phyloP scores from a whole-genome alignment of 257 asterid species.

The Buddleja alternifolia region DNA sequence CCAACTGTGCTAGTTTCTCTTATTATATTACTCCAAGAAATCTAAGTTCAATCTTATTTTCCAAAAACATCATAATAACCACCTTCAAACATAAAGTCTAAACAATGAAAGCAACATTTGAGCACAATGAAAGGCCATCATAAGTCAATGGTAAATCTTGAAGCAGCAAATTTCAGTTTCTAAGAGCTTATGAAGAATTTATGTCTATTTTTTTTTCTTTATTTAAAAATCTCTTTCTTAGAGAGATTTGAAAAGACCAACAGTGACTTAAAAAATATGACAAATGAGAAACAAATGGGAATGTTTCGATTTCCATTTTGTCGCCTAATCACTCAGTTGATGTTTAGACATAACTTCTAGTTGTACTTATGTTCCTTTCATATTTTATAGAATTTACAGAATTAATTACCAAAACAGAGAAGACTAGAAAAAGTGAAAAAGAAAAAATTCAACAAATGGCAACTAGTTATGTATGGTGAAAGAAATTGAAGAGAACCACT shows the following conservation, averaged over 20 bases:
- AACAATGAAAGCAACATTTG: constrained; percentile 38
- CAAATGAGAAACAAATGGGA: constrained; percentile 25
- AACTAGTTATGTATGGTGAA: neutral
- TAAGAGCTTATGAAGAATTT: constrained; percentile 10
- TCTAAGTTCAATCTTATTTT: constrained; percentile 16
- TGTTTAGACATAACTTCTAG: too few relatives aligned
- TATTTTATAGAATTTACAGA: too few relatives aligned
- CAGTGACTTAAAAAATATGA: constrained; percentile 2
- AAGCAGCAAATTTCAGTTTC: constrained; percentile 10
- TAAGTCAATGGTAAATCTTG: constrained; percentile 29
- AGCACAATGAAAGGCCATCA: constrained; percentile 43
- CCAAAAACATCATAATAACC: constrained; percentile 5
- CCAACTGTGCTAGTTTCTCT: constrained; percentile 20
- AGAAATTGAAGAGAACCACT: constrained; percentile 26
- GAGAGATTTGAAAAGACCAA: constrained; percentile 13
- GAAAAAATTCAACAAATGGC: neutral
- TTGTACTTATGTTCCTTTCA: too few relatives aligned
- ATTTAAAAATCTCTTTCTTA: neutral
- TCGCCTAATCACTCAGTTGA: too few relatives aligned
- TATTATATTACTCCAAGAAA: constrained; percentile 26
- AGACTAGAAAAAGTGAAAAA: too few relatives aligned
- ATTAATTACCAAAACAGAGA: too few relatives aligned
- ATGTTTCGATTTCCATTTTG: too few relatives aligned
- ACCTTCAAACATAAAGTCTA: constrained; percentile 13
- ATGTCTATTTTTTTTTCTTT: neutral